Base-by-base conservation (phyloP, 441 rosid species). In the Erysimum cheiri region DNA sequence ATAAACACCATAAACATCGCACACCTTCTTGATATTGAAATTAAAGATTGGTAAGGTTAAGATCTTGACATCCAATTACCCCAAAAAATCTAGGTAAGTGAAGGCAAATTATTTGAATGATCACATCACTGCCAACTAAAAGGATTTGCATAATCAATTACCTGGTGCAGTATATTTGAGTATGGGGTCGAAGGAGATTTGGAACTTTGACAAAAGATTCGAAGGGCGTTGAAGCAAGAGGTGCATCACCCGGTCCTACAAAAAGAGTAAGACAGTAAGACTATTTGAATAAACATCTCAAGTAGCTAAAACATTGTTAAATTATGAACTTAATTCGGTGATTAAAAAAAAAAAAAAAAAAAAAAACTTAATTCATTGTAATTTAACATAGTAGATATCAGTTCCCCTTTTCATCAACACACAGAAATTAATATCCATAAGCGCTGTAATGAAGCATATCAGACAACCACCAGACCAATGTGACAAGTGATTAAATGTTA, bases 151-250 rank as follows among this genome's bases (percentile, higher is more conserved):
- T 72, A 29, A 63, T 55, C 50, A 67, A 40, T 70, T 85, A 93
- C 98, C 97, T 94, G 40, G 97, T 91, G 78, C 98, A 93, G 76
- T 87, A 93, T 74, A 94, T 85, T 77, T 91, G 98, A 60, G 93
- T 90, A 78, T 94, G 96, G 22, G 96, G 98, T 14, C 97, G 93
- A 41, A 94, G 76, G 68, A 88, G 93, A 71, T 85, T 91, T 13
- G 98, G 97, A 81, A 94, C 98, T 87, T 94, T 92, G 69, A 91
- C 84, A 81, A 94, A 94, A 75, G 98, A 88, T 78, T 90, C 97
- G 28, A 94, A 94, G 74, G 88, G 88, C 47, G 86, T 84, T 73
- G 97, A 92, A 56, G 89, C 97, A 75, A 94, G 93, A 71, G 98
- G 98, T 41, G 89, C 87, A 72, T 94, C 98, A 28, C 80, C 87